Conservation (phyloP, 257 asterid genomes). For the Schizonepeta tenuifolia region DNA sequence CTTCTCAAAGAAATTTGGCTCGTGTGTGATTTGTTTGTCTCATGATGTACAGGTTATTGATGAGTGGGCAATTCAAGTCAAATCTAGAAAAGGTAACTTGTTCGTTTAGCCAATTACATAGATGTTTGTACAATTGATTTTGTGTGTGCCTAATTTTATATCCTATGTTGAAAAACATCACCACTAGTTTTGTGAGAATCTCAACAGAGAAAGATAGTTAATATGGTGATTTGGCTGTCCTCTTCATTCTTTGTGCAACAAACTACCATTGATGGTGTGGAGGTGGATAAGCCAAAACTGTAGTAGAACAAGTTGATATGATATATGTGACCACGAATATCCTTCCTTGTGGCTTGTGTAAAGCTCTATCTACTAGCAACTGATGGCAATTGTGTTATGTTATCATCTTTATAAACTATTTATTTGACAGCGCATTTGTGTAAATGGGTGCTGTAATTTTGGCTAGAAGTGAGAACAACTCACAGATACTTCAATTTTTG, state of each 20-base stretch:
- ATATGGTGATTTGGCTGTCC: slow-evolving; percentile 6
- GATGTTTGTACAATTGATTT: slow-evolving; percentile 27
- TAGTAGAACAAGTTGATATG: not conserved
- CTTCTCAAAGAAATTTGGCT: not conserved
- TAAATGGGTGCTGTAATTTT: not conserved
- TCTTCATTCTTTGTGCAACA: not conserved
- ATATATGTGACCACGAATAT: not conserved
- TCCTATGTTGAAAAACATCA: slow-evolving; percentile 3
- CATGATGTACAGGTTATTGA: slow-evolving; percentile 67
- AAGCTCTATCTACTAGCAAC: not conserved
- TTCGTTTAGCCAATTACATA: slow-evolving; percentile 5
- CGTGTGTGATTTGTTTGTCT: slow-evolving; percentile 28
- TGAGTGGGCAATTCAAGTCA: slow-evolving; percentile 83
- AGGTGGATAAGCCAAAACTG: slow-evolving; percentile 1
- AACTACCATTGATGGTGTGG: slow-evolving; percentile 1
- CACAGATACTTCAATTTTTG: not conserved
- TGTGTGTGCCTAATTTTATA: not conserved
- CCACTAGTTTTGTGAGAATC: not conserved
- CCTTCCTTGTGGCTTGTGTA: not conserved
- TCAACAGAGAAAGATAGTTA: not conserved
- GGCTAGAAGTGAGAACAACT: not conserved
- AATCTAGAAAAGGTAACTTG: slow-evolving; percentile 64
- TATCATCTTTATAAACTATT: not conserved
- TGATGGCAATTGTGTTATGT: not conserved
- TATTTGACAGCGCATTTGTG: not conserved